Conservation (phyloP, 371 early-diverging fungal species). For the Haplosporangium sp. region DNA sequence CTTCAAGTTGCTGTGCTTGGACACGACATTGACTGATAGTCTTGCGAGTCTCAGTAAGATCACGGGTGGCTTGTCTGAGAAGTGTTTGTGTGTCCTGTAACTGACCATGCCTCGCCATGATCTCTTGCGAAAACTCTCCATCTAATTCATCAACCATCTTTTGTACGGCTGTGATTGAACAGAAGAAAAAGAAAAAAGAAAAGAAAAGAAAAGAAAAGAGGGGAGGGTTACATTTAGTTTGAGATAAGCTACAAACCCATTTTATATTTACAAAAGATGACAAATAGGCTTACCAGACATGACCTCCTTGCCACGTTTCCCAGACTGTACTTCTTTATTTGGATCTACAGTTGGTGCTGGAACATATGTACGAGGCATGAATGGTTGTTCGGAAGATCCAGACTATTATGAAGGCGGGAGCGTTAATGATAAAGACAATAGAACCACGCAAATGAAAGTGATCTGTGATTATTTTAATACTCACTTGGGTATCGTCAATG, state of each 20-base stretch:
- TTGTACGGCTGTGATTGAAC: slow-evolving; percentile 67
- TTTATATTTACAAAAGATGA: background rate
- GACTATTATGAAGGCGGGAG: background rate
- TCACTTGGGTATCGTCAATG: slow-evolving; percentile 47
- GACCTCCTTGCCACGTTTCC: slow-evolving; percentile 66
- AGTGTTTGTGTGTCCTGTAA: slow-evolving; percentile 69
- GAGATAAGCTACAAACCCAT: background rate
- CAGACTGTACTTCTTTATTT: slow-evolving; percentile 11
- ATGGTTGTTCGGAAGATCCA: slow-evolving; percentile 21
- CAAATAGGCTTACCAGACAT: slow-evolving; percentile 61
- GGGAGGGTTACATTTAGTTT: background rate
- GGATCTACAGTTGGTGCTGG: slow-evolving; percentile 8
- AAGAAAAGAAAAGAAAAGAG: too few relatives aligned
- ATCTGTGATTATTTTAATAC: background rate
- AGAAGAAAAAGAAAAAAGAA: background rate
- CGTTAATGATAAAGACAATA: background rate
- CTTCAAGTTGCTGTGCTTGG: slow-evolving; percentile 68
- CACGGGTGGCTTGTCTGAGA: slow-evolving; percentile 69
- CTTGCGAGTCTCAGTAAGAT: slow-evolving; percentile 75
- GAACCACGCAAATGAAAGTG: background rate
- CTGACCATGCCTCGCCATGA: slow-evolving; percentile 70
- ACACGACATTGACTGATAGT: slow-evolving; percentile 66
- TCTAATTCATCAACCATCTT: slow-evolving; percentile 79
- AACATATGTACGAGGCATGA: slow-evolving; percentile 19
- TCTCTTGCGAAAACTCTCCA: slow-evolving; percentile 70